Base-by-base conservation (phyloP, 2,329 filamentous ascomycete species). In the Drechslerella coelobrocha region DNA sequence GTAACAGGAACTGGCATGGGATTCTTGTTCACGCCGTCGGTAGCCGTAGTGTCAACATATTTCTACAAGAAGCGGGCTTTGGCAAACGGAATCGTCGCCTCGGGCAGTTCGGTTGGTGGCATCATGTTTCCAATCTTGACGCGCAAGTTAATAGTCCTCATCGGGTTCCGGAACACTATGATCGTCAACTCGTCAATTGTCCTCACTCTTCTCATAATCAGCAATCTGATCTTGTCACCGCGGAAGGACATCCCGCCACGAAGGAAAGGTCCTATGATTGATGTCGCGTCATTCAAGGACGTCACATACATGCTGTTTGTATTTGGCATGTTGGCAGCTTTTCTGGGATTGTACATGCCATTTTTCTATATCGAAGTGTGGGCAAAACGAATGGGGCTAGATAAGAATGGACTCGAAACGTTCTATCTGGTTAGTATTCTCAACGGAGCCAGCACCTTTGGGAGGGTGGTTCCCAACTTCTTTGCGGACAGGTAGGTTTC, bases 91-190 rank as follows among this genome's bases (percentile, higher is more conserved):
- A 81, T 87, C 6, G 81, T 82, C 8, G 84, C 86, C 0, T 83
- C 83, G 0, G 88, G 88, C 0, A 85, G 84, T 24, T 83, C 83
- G 0, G 84, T 84, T 0, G 88, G 88, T 0, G 87, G 87, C 0
- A 79, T 89, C 21, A 80, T 89, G 1, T 90, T 87, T 75, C 87
- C 88, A 0, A 80, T 84, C 1, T 81, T 85, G 17, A 80, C 84
- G 0, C 80, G 82, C 74, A 82, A 85, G 59, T 78, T 89, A 9
- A 78, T 88, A 1, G 84, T 86, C 0, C 80, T 79, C 17, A 78
- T 89, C 2, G 87, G 87, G 0, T 89, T 88, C 74, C 80, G 81
- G 0, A 89, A 86, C 86, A 87, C 87, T 0, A 82, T 88, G n/a
- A 80, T 89, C 55, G 81, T 89, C 29, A 84, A 85, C 24, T 73